phyloP scores from a whole-genome alignment of 179 eudicot species.

The Carnegiea gigantea region DNA sequence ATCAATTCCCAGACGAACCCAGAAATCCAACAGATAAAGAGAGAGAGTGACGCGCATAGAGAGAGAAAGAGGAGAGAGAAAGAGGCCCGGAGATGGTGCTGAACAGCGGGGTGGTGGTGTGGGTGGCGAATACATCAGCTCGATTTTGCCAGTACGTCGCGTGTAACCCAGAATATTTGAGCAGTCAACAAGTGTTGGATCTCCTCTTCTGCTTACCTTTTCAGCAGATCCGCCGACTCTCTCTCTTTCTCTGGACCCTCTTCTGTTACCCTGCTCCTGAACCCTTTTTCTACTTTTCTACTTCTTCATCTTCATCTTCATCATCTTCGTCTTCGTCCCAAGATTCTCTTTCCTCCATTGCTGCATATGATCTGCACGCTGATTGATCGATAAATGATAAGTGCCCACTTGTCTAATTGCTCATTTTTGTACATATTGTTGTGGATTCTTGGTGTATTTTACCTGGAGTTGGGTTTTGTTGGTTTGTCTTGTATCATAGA shows the following conservation, averaged over 20 bases:
- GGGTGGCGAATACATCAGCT: slow-evolving; percentile 64
- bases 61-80: neutral
- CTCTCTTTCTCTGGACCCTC: slow-evolving; percentile 56
- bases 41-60: neutral
- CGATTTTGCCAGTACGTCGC: slow-evolving; percentile 68
- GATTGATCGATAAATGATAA: slow-evolving; percentile 35
- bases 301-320: slow-evolving; percentile 28
- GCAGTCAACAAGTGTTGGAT: slow-evolving; percentile 55
- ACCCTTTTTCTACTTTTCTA: slow-evolving; percentile 28
- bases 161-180: slow-evolving; percentile 66
- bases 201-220: slow-evolving; percentile 67
- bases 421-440: slow-evolving; percentile 3
- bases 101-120: slow-evolving; percentile 52
- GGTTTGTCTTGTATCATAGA: neutral
- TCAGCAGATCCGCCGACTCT: slow-evolving; percentile 59
- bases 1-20: slow-evolving; percentile 3
- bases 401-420: neutral
- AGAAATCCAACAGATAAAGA: neutral
- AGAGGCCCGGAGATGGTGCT: slow-evolving; percentile 52
- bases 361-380: slow-evolving; percentile 37
- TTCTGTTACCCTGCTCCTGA: slow-evolving; percentile 52
- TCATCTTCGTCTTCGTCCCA: slow-evolving; percentile 16
- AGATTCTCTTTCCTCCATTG: slow-evolving; percentile 26
- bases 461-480: neutral
- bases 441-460: neutral